These are phyloP conservation scores for Dendrobium huoshanense DNA, from an alignment of 106 monocot species.

Conservation along the genomic window DNA sequence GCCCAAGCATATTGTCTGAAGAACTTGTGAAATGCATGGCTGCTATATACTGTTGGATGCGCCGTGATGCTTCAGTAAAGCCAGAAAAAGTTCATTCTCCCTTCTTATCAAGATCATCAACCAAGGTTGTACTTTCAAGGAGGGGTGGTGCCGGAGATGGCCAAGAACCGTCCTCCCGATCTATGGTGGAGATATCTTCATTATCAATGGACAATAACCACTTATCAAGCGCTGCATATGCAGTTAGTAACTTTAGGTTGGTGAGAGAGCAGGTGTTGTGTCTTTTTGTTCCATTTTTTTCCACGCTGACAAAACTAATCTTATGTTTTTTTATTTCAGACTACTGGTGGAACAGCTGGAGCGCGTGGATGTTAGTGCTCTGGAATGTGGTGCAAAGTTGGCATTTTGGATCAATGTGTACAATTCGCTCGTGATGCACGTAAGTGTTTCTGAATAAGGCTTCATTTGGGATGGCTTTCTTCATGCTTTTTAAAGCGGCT, in stretches of 20 bases:
- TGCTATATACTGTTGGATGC: conserved; percentile 44
- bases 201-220: conserved; percentile 45
- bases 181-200: conserved; percentile 37
- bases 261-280: not conserved
- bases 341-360: conserved; percentile 68
- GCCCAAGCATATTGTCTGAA: conserved; percentile 75
- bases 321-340: conserved; percentile 21
- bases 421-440: conserved; percentile 86
- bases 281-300: not conserved
- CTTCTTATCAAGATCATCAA: conserved; percentile 54
- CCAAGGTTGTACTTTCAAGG: conserved; percentile 35
- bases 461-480: too few species aligned
- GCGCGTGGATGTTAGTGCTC: conserved; percentile 40
- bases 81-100: conserved; percentile 24
- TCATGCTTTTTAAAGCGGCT: too few species aligned
- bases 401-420: conserved; percentile 91
- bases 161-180: conserved; percentile 15
- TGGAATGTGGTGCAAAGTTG: conserved; percentile 52
- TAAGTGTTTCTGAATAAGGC: conserved; percentile 16
- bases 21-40: conserved; percentile 84
- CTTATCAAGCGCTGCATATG: conserved; percentile 38
- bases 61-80: conserved; percentile 22
- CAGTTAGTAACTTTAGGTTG: conserved; percentile 60
- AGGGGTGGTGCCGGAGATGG: conserved; percentile 19
- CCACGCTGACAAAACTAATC: not conserved